Evolutionary conservation across 2,329 filamentous ascomycete genomes (phyloP).

Genomic region (Coniochaeta sp.): DNA sequence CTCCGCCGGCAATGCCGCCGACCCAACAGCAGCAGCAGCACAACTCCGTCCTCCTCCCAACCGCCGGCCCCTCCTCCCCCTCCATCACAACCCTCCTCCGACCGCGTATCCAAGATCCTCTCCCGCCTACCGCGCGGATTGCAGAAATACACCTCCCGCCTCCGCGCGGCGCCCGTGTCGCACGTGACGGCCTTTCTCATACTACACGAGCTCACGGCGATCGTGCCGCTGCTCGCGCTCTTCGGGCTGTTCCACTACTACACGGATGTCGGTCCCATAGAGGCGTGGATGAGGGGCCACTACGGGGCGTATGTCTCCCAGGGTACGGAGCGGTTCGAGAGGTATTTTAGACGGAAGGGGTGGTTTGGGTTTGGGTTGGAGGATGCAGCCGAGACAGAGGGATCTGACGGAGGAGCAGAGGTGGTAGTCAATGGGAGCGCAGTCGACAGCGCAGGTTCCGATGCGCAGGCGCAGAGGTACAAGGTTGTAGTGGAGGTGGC

Average conservation of each 20-base stretch:
- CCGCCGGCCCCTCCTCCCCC: background rate
- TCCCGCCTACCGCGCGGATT: constrained; percentile 57
- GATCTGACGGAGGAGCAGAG: constrained; percentile 18
- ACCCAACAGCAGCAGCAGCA: background rate
- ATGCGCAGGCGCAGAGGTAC: constrained; percentile 28
- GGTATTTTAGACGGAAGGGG: constrained; percentile 69
- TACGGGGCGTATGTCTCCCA: constrained; percentile 46
- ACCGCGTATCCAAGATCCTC: constrained; percentile 24
- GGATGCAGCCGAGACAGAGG: constrained; percentile 16
- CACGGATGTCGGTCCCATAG: constrained; percentile 61
- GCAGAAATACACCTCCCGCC: constrained; percentile 59
- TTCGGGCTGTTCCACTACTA: constrained; percentile 78
- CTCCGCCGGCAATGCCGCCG: background rate
- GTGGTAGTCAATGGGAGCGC: constrained; percentile 18
- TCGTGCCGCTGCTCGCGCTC: constrained; percentile 70
- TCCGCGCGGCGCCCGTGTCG: constrained; percentile 70
- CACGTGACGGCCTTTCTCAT: constrained; percentile 82
- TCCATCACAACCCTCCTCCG: background rate
- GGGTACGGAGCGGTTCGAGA: constrained; percentile 67
- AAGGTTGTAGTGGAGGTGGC: constrained; percentile 64
- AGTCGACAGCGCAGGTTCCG: background rate
- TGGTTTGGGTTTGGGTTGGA: constrained; percentile 62
- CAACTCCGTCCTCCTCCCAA: background rate
- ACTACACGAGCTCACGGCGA: constrained; percentile 85
- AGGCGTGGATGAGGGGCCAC: constrained; percentile 36